Conservation (phyloP, 805 yeast genomes). For the Crinitomyces ghanaensis region DNA sequence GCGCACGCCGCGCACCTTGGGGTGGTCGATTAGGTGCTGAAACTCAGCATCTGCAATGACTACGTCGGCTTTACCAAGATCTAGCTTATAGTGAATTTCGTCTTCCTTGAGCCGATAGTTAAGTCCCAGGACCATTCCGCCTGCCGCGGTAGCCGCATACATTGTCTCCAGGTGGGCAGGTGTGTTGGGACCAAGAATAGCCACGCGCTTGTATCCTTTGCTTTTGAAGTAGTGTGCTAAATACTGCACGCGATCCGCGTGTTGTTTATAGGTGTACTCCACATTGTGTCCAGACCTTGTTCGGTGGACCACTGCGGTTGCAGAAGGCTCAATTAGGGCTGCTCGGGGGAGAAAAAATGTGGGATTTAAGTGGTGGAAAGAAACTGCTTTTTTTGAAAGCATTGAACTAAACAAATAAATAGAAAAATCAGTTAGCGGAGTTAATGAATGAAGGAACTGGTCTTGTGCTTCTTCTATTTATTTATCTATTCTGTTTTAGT, state of each 20-base stretch:
- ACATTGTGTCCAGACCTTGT: slow-evolving; percentile 14
- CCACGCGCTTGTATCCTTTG: slow-evolving; percentile 18
- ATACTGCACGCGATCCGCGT: slow-evolving; percentile 20
- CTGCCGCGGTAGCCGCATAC: slow-evolving; percentile 25
- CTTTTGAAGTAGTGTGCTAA: slow-evolving; percentile 23
- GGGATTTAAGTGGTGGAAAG: slow-evolving; percentile 26
- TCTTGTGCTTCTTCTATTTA: too few relatives aligned
- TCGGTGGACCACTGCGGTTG: slow-evolving; percentile 24
- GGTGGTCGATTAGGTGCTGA: slow-evolving; percentile 14
- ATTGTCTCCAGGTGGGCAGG: slow-evolving; percentile 28
- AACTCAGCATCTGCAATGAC: slow-evolving; percentile 22
- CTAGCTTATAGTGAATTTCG: slow-evolving; percentile 23
- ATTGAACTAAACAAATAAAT: too few relatives aligned
- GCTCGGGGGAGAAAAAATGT: slow-evolving; percentile 26
- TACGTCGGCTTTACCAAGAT: slow-evolving; percentile 22
- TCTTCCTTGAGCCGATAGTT: slow-evolving; percentile 23
- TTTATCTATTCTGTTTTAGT: too few relatives aligned
- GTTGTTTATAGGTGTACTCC: slow-evolving; percentile 18
- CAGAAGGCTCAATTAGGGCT: slow-evolving; percentile 26
- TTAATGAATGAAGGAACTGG: too few relatives aligned
- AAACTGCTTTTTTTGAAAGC: too few relatives aligned
- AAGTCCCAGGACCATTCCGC: slow-evolving; percentile 25
- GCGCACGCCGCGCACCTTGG: slow-evolving; percentile 2
- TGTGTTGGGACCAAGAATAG: slow-evolving; percentile 25
- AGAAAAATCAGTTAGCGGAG: too few relatives aligned